Base-by-base conservation (phyloP, 169 alveolate species). In the Miamiensis avidus region DNA sequence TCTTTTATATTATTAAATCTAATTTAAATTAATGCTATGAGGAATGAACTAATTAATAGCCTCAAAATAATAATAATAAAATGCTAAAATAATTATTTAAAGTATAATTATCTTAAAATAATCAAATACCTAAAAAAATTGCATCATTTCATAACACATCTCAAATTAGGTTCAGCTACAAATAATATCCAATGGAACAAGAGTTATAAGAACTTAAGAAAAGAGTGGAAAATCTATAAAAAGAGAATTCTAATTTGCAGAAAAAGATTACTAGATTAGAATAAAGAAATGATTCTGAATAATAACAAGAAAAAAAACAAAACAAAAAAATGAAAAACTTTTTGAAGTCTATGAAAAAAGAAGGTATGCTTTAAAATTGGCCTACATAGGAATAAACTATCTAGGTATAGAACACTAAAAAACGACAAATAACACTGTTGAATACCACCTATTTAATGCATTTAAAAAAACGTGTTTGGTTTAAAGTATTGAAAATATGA, bases 371-470 rank as follows among this genome's bases (percentile, higher is more conserved):
- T 64, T 84, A 20, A 77, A 84, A 77, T 31, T 84, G 81, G 83
- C 85, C 0, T 84, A 84, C 27, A 33, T 84, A n/a, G 90, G 90
- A 30, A 86, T 86, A 25, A 86, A 86, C 32, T 86, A 86, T 86
- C 75, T 75, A 64, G 90, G 90, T 25, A 64, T 86, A 26, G 90
- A 81, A 49, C 75, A 64, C 16, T 81, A 86, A 81, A 28, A 73
- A 1, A 73, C 73, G 64, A 32, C 69, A 28, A 20, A 79, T 0
- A 64, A 86, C 65, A 86, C 90, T 0, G 76, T 86, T 29, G 90
- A 86, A 75, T 76, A 29, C 25, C 73, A 86, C 27, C 74, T 86
- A 34, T 86, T 86, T 69, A 86, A 75, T 28, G 83, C 84, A 25
- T 32, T 86, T 49, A 65, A 75, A 29, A 86, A 84, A 65, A 78